These are phyloP conservation scores for Cicer yamashitae DNA, from an alignment of 306 rosid species.

Conservation along the genomic window DNA sequence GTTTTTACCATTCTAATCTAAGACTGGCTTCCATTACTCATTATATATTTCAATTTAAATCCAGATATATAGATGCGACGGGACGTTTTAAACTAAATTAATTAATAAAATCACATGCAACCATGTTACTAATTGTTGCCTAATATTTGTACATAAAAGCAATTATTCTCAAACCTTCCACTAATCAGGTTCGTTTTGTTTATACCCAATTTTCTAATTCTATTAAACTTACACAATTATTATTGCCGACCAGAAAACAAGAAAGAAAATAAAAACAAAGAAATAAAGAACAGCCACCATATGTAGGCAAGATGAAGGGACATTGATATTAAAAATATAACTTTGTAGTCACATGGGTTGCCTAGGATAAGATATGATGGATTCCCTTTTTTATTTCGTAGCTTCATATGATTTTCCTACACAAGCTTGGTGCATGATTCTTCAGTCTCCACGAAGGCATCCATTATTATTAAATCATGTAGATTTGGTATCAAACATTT, in stretches of 20 bases:
- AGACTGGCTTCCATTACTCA: not conserved
- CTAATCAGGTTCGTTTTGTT: slow-evolving; percentile 20
- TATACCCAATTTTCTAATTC: slow-evolving; percentile 23
- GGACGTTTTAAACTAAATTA: slow-evolving; percentile 4
- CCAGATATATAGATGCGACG: not conserved
- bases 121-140: slow-evolving; percentile 47
- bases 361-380: slow-evolving; percentile 49
- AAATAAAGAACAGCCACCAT: not conserved
- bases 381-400: not conserved
- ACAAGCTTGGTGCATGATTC: slow-evolving; percentile 14
- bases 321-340: slow-evolving; percentile 28
- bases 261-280: slow-evolving; percentile 23
- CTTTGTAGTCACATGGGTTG: slow-evolving; percentile 58
- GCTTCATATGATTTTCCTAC: not conserved
- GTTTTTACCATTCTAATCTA: not conserved
- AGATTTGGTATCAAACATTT: slow-evolving; percentile 20
- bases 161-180: slow-evolving; percentile 46
- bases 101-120: slow-evolving; percentile 53
- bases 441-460: slow-evolving; percentile 37
- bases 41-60: not conserved
- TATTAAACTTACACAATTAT: slow-evolving; percentile 30
- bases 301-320: slow-evolving; percentile 33
- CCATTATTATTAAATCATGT: slow-evolving; percentile 27
- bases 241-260: slow-evolving; percentile 53
- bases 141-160: slow-evolving; percentile 35